Conservation (phyloP, 306 rosid species). For the Fragaria ananassa region DNA sequence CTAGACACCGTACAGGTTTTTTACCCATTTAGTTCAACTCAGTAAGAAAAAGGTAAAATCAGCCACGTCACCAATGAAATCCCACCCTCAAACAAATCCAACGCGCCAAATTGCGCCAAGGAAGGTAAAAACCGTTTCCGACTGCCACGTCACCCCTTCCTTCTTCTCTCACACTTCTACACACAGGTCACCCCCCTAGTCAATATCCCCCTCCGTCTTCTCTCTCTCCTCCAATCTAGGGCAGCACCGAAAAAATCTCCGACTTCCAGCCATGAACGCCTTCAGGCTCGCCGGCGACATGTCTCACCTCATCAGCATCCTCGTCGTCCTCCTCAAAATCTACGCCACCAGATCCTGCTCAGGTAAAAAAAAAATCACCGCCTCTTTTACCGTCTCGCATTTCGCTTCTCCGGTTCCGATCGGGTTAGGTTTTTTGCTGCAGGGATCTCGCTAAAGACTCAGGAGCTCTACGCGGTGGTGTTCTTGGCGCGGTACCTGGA, state of each 20-base stretch:
- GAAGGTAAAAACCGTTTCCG: constrained; percentile 8
- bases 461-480: constrained; percentile 78
- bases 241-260: not conserved
- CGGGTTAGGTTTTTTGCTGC: not conserved
- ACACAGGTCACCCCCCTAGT: not conserved
- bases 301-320: constrained; percentile 84
- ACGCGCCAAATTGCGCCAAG: not conserved
- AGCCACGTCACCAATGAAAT: no score
- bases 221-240: constrained; percentile 28
- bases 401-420: not conserved
- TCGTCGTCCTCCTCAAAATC: constrained; percentile 88
- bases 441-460: constrained; percentile 97
- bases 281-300: constrained; percentile 96
- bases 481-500: constrained; percentile 85
- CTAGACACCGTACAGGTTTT: no score
- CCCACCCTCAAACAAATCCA: not conserved
- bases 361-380: constrained; percentile 35
- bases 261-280: constrained; percentile 56
- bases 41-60: no score
- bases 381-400: not conserved
- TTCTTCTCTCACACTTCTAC: not conserved
- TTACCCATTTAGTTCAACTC: no score
- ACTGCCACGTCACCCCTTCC: constrained; percentile 35
- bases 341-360: constrained; percentile 96
- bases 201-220: not conserved